Conservation (phyloP, 1,284 basidiomycete species). For the Sporisorium exsertum region DNA sequence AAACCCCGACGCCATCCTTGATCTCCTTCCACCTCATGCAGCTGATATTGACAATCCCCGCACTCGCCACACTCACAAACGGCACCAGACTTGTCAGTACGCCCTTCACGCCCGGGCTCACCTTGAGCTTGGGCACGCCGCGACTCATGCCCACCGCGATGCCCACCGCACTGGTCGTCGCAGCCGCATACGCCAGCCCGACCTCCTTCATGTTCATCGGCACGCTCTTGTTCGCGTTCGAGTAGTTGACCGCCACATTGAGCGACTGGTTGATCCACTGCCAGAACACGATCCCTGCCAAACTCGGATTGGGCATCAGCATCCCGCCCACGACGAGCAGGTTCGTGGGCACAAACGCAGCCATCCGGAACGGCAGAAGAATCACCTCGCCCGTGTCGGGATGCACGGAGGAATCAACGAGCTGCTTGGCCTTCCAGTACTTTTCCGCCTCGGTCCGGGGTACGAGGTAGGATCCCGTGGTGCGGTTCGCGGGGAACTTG, state of each 20-base stretch:
- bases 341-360: slow-evolving; percentile 74
- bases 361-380: slow-evolving; percentile 73
- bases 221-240: slow-evolving; percentile 72
- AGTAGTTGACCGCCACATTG: slow-evolving; percentile 68
- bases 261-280: slow-evolving; percentile 74
- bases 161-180: slow-evolving; percentile 72
- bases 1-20: slow-evolving; percentile 73
- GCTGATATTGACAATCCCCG: slow-evolving; percentile 64
- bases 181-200: slow-evolving; percentile 72
- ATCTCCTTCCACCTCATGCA: slow-evolving; percentile 75
- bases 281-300: slow-evolving; percentile 72
- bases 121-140: slow-evolving; percentile 70
- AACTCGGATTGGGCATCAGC: slow-evolving; percentile 54
- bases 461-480: slow-evolving; percentile 37
- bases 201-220: slow-evolving; percentile 71
- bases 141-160: slow-evolving; percentile 73
- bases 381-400: slow-evolving; percentile 70
- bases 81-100: slow-evolving; percentile 71
- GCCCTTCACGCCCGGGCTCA: slow-evolving; percentile 42
- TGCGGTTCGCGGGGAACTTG: slow-evolving; percentile 33
- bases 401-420: slow-evolving; percentile 71
- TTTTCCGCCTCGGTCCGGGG: slow-evolving; percentile 33
- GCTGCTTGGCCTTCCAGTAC: slow-evolving; percentile 57
- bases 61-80: slow-evolving; percentile 72
- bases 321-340: slow-evolving; percentile 72